Base-by-base conservation (phyloP, 331 rosid species). In the Rhamnella rubrinervis region DNA sequence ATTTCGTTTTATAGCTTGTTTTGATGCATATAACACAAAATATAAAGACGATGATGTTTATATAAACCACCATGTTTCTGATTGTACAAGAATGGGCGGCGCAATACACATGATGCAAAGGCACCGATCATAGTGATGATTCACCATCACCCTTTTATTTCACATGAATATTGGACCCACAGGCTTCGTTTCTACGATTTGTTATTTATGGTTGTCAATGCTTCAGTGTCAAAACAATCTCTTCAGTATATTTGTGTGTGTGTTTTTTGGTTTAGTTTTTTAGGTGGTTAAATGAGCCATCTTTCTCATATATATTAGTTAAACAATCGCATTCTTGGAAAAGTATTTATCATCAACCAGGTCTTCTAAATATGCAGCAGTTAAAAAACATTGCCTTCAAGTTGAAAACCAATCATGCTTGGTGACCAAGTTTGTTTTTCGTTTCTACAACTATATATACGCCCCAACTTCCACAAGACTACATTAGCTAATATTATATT, bases 331-430 rank as follows among this genome's bases (percentile, higher is more conserved):
- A 25, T 55, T 77, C 77, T 55, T 44, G 20, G 47, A 82, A 61
- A 80, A 74, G 72, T 60, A 67, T 65, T 49, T 70, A 72, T 51
- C 57, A 81, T 68, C 90, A 67, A 83, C 87, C 71, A 41, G 55
- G 71, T 66, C 12, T 69, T 64, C 59, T 64, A 39, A 51, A 25
- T 19, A 0, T 20, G 59, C 16, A 23, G 46, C 69, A 68, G 35
- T 49, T 56, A 16, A 13, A 57, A 31, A 61, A 61, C 25, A 19
- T 8, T 10, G 17, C 13, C 15, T 5, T 28, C 53, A 9, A 21
- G 17, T 26, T 18, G 5, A 47, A 8, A 47, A 18, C 4, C 17
- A 28, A 17, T 37, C 37, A 76, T 37, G 51, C 71, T 68, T 69
- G 15, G 44, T 40, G 19, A 63, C 73, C 51, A 70, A 69, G 76